Percentiles rank a stretch among this genome's conserved stretches.
phyloP scores from a whole-genome alignment of 306 rosid genomes.

The Spatholobus suberectus region DNA sequence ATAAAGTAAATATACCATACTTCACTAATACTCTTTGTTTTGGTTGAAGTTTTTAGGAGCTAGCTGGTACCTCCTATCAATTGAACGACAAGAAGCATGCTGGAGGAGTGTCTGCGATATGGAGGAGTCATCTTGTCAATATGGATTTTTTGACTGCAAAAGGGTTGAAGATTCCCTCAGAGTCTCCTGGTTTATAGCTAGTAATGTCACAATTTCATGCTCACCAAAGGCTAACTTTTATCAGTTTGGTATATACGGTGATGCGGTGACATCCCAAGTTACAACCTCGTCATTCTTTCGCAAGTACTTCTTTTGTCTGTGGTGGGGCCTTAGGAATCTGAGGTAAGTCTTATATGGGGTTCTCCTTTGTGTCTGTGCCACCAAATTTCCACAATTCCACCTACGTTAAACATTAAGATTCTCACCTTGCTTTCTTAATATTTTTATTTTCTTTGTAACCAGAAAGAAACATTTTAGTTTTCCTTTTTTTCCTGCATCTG shows the following conservation, averaged over 20 bases:
- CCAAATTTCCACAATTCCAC: too few species aligned
- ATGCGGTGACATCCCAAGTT: constrained; percentile 69
- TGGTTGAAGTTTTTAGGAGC: constrained; percentile 81
- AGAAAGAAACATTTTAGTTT: neutral
- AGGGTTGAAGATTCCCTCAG: constrained; percentile 49
- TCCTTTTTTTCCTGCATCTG: neutral
- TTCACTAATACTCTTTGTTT: neutral
- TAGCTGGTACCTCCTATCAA: constrained; percentile 88
- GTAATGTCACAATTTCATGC: constrained; percentile 68
- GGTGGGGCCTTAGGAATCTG: constrained; percentile 75
- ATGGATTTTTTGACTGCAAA: constrained; percentile 71
- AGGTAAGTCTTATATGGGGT: constrained; percentile 58
- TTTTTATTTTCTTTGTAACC: neutral
- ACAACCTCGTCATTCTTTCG: constrained; percentile 72
- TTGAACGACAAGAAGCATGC: constrained; percentile 91
- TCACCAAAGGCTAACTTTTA: constrained; percentile 57
- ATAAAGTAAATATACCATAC: neutral
- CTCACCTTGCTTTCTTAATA: neutral
- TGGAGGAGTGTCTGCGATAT: constrained; percentile 73
- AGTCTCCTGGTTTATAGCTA: constrained; percentile 64
- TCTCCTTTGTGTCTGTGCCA: neutral
- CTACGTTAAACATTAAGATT: neutral
- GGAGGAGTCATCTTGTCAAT: constrained; percentile 52
- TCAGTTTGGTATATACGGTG: constrained; percentile 81
- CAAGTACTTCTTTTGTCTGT: constrained; percentile 74